These are phyloP conservation scores for Amphichorda felina DNA, from an alignment of 2,329 filamentous ascomycete species.

Conservation along the genomic window DNA sequence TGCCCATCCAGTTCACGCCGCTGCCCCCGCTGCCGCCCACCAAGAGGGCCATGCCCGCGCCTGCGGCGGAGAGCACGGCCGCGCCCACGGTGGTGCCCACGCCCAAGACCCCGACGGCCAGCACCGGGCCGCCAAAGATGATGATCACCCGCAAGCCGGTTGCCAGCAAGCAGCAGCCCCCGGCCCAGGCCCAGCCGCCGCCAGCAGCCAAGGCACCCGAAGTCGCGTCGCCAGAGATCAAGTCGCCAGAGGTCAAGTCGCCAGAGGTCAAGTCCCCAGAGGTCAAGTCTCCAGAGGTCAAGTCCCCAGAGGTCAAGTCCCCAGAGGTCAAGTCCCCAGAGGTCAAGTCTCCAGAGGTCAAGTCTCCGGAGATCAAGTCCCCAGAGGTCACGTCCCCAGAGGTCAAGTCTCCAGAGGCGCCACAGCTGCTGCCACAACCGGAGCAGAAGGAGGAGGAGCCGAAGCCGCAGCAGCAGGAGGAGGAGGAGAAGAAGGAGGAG, in stretches of 20 bases:
- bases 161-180: background rate
- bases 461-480: background rate
- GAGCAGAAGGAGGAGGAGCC: background rate
- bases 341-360: too few species aligned
- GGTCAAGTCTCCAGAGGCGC: too few species aligned
- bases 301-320: too few species aligned
- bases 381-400: too few species aligned
- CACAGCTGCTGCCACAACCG: background rate
- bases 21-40: slow-evolving; percentile 7
- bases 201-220: too few species aligned
- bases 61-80: background rate
- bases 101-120: background rate
- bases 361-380: too few species aligned
- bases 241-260: too few species aligned
- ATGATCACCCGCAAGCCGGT: slow-evolving; percentile 5
- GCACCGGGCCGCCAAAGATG: slow-evolving; percentile 1
- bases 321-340: too few species aligned
- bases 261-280: too few species aligned
- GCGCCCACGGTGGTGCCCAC: background rate
- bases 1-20: slow-evolving; percentile 5
- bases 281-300: too few species aligned
- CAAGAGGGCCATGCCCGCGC: slow-evolving; percentile 1
- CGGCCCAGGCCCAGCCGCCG: background rate
- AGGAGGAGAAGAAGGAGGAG: background rate
- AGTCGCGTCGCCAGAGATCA: too few species aligned